phyloP scores from a whole-genome alignment of 1,284 basidiomycete species.

The Hemileia vastatrix region DNA sequence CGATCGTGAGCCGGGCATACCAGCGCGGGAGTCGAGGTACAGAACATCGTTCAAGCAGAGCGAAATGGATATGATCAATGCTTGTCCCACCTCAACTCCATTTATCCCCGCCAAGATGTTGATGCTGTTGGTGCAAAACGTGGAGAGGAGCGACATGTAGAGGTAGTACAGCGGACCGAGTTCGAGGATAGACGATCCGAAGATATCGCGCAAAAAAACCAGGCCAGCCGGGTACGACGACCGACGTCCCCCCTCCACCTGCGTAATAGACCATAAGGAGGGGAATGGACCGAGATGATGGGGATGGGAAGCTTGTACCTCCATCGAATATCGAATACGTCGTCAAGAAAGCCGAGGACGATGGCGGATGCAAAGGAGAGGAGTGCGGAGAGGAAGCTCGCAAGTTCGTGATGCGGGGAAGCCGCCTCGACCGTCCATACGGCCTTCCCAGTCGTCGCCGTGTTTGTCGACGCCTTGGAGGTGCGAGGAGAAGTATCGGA shows the following conservation, averaged over 20 bases:
- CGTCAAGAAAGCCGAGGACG: conserved; percentile 88
- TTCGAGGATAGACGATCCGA: too few relatives aligned
- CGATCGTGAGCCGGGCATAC: conserved; percentile 55
- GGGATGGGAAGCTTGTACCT: conserved; percentile 94
- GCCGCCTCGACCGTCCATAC: conserved; percentile 31
- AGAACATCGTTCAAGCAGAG: conserved; percentile 83
- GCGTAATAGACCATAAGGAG: conserved; percentile 93
- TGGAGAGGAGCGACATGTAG: conserved; percentile 90
- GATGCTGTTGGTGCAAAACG: conserved; percentile 94
- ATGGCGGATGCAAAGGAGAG: conserved; percentile 82
- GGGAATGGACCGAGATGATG: conserved; percentile 83
- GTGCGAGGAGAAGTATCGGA: too few relatives aligned
- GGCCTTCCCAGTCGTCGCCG: too few relatives aligned
- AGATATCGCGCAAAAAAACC: too few relatives aligned
- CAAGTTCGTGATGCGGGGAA: conserved; percentile 50
- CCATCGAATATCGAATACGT: conserved; percentile 98
- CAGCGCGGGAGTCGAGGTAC: conserved; percentile 76
- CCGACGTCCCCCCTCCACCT: conserved; percentile 78
- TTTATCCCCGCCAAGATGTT: conserved; percentile 98
- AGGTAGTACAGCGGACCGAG: conserved; percentile 91
- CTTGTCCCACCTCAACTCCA: conserved; percentile 86
- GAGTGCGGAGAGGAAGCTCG: conserved; percentile 83
- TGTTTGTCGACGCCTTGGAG: too few relatives aligned
- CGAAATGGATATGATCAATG: conserved; percentile 78
- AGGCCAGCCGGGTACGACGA: conserved; percentile 86